These are phyloP conservation scores for Cutaneotrichosporon arboriforme DNA, from an alignment of 1,284 basidiomycete species.

Conservation along the genomic window DNA sequence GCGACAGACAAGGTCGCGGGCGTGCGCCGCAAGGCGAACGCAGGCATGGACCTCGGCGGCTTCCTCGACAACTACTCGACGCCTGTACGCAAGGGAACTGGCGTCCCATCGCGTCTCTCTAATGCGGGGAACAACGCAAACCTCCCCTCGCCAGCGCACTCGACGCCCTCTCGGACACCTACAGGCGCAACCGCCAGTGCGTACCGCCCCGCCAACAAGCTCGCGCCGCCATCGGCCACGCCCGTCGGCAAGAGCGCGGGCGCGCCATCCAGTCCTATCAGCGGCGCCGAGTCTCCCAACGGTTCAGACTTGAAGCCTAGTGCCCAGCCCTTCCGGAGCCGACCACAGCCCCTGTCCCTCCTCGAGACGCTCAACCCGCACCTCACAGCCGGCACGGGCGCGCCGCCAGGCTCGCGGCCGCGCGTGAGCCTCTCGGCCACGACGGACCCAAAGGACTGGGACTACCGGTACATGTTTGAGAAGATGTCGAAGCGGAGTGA, in stretches of 20 bases:
- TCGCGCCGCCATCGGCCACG: conserved; percentile 18
- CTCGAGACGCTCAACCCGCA: conserved; percentile 47
- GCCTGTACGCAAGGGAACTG: conserved; percentile 24
- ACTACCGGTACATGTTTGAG: conserved; percentile 85
- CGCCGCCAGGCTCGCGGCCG: conserved; percentile 15
- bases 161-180: conserved; percentile 15
- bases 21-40: conserved; percentile 23
- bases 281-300: conserved; percentile 27
- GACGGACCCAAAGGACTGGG: conserved; percentile 32
- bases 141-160: conserved; percentile 19
- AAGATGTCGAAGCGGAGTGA: conserved; percentile 74
- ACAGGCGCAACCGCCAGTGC: conserved; percentile 17
- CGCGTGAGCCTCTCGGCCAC: conserved; percentile 29
- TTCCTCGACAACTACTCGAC: conserved; percentile 40
- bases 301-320: conserved; percentile 16
- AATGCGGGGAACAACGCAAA: conserved; percentile 25
- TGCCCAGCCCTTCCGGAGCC: conserved; percentile 34
- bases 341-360: conserved; percentile 34
- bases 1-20: conserved; percentile 19
- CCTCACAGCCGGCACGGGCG: conserved; percentile 21
- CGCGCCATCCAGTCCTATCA: conserved; percentile 32
- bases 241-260: conserved; percentile 21
- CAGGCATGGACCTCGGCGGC: conserved; percentile 38
- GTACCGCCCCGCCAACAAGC: conserved; percentile 17
- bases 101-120: conserved; percentile 14